A percentile compares a stretch with the other conserved stretches of the same genome.
Evolutionary conservation across 2,329 filamentous ascomycete genomes (phyloP).

Genomic region (Decorospora gaudefroyi): DNA sequence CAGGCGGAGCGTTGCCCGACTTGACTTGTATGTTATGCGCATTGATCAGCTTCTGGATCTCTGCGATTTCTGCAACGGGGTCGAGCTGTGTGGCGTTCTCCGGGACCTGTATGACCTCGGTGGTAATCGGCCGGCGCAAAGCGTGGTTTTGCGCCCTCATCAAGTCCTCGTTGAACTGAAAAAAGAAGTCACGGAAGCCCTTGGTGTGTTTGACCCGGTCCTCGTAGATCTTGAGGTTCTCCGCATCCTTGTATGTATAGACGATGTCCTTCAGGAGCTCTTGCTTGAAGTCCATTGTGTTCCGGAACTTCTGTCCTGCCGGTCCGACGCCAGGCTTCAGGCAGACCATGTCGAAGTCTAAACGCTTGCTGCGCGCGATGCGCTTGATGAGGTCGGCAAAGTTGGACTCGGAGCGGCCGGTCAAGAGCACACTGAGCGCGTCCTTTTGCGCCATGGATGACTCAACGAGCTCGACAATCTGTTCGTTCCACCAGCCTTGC

Average conservation of each 20-base stretch:
- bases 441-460: slow-evolving; percentile 84
- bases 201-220: slow-evolving; percentile 70
- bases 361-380: slow-evolving; percentile 74
- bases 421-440: slow-evolving; percentile 82
- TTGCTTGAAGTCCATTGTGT: slow-evolving; percentile 93
- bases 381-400: slow-evolving; percentile 80
- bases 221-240: slow-evolving; percentile 76
- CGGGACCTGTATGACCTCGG: slow-evolving; percentile 84
- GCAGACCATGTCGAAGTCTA: slow-evolving; percentile 86
- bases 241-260: slow-evolving; percentile 80
- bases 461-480: slow-evolving; percentile 76
- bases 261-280: slow-evolving; percentile 77
- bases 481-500: slow-evolving; percentile 97
- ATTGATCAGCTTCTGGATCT: slow-evolving; percentile 89
- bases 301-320: slow-evolving; percentile 74
- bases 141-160: slow-evolving; percentile 51
- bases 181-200: slow-evolving; percentile 83
- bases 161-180: slow-evolving; percentile 70
- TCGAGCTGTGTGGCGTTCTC: slow-evolving; percentile 75
- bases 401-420: slow-evolving; percentile 76
- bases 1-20: slow-evolving; percentile 51
- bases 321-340: slow-evolving; percentile 86
- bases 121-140: slow-evolving; percentile 67
- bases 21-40: slow-evolving; percentile 72
- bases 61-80: slow-evolving; percentile 76